phyloP scores from a whole-genome alignment of 768 basidiomycete genomes.

The Leccinum truebloodii region DNA sequence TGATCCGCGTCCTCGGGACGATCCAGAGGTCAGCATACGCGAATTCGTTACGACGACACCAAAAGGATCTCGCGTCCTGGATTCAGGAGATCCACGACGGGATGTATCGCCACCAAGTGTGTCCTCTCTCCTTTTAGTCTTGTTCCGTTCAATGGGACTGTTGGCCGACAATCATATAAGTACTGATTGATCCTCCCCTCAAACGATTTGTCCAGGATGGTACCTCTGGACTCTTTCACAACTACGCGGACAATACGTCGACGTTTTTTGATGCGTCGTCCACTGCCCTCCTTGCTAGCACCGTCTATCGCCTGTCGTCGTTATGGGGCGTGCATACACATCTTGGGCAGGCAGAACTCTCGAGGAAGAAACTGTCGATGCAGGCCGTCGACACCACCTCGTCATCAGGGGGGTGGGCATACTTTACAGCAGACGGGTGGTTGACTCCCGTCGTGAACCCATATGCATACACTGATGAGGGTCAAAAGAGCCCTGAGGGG shows the following conservation, averaged over 20 bases:
- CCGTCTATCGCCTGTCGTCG: slow-evolving; percentile 72
- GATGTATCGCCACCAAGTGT: slow-evolving; percentile 62
- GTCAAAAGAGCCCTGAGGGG: slow-evolving; percentile 66
- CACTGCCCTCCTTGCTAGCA: slow-evolving; percentile 72
- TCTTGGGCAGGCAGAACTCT: slow-evolving; percentile 58
- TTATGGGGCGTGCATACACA: slow-evolving; percentile 48
- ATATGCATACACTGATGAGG: slow-evolving; percentile 46
- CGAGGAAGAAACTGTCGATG: slow-evolving; percentile 42
- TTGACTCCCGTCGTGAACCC: slow-evolving; percentile 78
- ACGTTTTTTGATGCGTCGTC: slow-evolving; percentile 75
- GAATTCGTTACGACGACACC: slow-evolving; percentile 48
- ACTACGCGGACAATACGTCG: slow-evolving; percentile 61
- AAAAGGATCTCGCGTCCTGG: slow-evolving; percentile 64
- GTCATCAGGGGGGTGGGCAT: slow-evolving; percentile 31
- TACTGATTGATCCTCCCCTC: not conserved
- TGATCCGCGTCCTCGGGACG: slow-evolving; percentile 77
- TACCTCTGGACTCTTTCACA: slow-evolving; percentile 47
- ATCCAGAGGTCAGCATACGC: slow-evolving; percentile 63
- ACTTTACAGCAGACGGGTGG: slow-evolving; percentile 65
- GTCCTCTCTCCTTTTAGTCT: slow-evolving; percentile 23
- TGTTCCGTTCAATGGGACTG: not conserved
- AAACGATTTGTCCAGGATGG: not conserved
- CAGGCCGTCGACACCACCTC: slow-evolving; percentile 13
- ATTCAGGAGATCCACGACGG: slow-evolving; percentile 70
- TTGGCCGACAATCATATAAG: not conserved